Conservation (phyloP, 2,329 filamentous ascomycete genomes). For the Clonostachys byssicola region DNA sequence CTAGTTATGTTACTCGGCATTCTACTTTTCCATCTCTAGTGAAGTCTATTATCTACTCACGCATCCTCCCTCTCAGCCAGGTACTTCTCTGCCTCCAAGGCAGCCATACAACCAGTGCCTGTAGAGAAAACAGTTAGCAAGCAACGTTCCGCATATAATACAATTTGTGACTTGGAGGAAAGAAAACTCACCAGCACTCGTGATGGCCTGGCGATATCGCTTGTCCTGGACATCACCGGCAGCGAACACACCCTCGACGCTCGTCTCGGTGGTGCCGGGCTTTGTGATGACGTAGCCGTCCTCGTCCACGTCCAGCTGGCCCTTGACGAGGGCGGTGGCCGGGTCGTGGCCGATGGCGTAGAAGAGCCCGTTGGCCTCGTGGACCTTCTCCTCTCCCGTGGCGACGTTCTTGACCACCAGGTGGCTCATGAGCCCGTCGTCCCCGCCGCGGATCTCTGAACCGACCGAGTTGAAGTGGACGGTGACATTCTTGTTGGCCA, state of each 20-base stretch:
- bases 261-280: constrained; percentile 85
- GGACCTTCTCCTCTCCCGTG: constrained; percentile 73
- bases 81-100: constrained; percentile 93
- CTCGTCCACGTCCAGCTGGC: constrained; percentile 79
- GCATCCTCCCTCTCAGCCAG: constrained; percentile 67
- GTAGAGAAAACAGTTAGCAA: constrained; percentile 1
- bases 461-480: constrained; percentile 82
- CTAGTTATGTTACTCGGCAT: not conserved
- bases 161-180: not conserved
- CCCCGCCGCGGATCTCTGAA: constrained; percentile 79
- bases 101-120: constrained; percentile 94
- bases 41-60: constrained; percentile 2
- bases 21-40: not conserved
- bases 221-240: constrained; percentile 99
- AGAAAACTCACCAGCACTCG: constrained; percentile 75
- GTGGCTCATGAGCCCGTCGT: constrained; percentile 83
- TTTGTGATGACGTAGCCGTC: constrained; percentile 90
- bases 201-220: constrained; percentile 95
- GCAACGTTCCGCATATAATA: not conserved
- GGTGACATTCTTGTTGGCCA: constrained; percentile 83
- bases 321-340: constrained; percentile 86
- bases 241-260: constrained; percentile 87
- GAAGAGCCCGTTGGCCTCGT: constrained; percentile 89
- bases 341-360: constrained; percentile 98
- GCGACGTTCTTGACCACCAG: constrained; percentile 76